Evolutionary conservation across 2,329 filamentous ascomycete genomes (phyloP).

Genomic region (Talaromyces amestolkiae): DNA sequence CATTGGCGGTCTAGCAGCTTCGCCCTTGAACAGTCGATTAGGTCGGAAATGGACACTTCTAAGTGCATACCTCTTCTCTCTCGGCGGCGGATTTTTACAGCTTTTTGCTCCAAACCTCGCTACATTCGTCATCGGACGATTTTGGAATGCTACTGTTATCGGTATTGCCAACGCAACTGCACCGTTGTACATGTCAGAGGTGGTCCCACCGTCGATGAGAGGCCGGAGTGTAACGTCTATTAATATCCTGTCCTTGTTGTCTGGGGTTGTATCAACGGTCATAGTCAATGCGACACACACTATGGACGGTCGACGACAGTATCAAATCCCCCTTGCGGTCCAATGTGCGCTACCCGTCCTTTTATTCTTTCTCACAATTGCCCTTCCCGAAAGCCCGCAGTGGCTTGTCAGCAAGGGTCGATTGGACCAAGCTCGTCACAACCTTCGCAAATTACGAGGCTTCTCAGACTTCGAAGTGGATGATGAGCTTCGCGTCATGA

Average conservation of each 20-base stretch:
- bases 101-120: slow-evolving; percentile 37
- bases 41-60: slow-evolving; percentile 38
- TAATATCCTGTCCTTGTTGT: slow-evolving; percentile 33
- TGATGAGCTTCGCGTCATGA: slow-evolving; percentile 34
- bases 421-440: slow-evolving; percentile 29
- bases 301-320: slow-evolving; percentile 28
- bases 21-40: slow-evolving; percentile 33
- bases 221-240: slow-evolving; percentile 32
- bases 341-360: slow-evolving; percentile 35
- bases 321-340: slow-evolving; percentile 37
- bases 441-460: slow-evolving; percentile 34
- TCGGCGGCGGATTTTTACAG: slow-evolving; percentile 36
- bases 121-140: slow-evolving; percentile 34
- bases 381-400: slow-evolving; percentile 36
- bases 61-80: slow-evolving; percentile 32
- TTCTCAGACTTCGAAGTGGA: slow-evolving; percentile 32
- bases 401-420: slow-evolving; percentile 34
- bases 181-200: slow-evolving; percentile 38
- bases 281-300: slow-evolving; percentile 34
- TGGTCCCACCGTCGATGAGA: slow-evolving; percentile 35
- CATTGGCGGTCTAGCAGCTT: slow-evolving; percentile 33
- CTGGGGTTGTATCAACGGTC: slow-evolving; percentile 34
- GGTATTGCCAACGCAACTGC: slow-evolving; percentile 36
- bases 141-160: slow-evolving; percentile 33
- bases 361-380: slow-evolving; percentile 30